Evolutionary conservation across 306 rosid genomes (phyloP), one percentile per base, ranked within the genome.

Genomic region (Dalbergia cochinchinensis): DNA sequence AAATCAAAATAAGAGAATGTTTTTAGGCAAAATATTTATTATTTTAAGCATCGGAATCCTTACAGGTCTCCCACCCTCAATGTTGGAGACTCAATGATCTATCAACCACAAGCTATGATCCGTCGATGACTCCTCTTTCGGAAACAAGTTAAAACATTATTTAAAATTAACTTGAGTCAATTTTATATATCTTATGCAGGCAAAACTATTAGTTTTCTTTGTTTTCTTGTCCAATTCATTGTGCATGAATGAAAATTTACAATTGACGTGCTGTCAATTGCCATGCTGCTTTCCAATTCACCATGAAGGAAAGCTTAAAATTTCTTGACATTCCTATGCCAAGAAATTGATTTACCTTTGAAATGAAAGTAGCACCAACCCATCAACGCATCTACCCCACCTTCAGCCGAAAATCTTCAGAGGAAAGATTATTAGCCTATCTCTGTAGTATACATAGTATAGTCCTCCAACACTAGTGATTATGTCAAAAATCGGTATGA

Each of bases 1-100:
- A 77, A 74, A 74, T 61, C 34, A 81, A 81, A 80, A 68, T 70
- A 86, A 77, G 67, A 71, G 2, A 26, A 26, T 26, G 31, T 26
- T 26, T 26, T 3, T 26, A 26, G 31, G 31, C 31, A 26, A 26
- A 26, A 26, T 26, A 26, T 26, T 26, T 26, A 26, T 26, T 26
- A 26, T 26, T 26, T 26, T 26, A 3, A 26, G 31, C 2, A 3
- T 26, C 2, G 2, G 31, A 26, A 1, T 26, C 31, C 31, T 26
- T 26, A 2, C 31, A 26, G 0, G 3, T 26, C 3, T 3, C 0
- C 2, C 31, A 26, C 2, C 2, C 31, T 1, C 1, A 0, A 3
- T 26, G 31, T 26, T 0, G 2, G 2, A 26, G 31, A 26, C 3
- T 26, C 31, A 3, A 26, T 26, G 2, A 26, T 0, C 31, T 26